Conservation (phyloP, 148 eudicot genomes). For the Tetragonia tetragonoides region DNA sequence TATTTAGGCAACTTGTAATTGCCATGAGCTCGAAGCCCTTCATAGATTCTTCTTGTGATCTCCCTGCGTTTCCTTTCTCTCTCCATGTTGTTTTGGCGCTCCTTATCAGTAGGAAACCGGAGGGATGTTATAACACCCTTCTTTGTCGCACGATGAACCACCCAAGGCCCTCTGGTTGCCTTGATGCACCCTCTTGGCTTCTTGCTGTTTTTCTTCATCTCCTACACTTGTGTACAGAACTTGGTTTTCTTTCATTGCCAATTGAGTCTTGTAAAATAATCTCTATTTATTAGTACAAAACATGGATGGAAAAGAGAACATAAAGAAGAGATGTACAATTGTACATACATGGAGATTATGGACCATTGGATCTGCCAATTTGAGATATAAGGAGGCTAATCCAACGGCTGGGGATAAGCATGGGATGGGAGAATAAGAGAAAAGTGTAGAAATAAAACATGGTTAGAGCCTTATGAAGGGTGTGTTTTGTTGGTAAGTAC, state of each 20-base stretch:
- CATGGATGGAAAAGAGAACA: not conserved
- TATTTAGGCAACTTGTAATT: constrained; percentile 31
- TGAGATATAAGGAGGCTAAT: no score
- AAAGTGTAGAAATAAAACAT: no score
- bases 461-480: no score
- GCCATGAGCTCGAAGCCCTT: constrained; percentile 38
- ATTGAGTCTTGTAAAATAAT: not conserved
- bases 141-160: constrained; percentile 34
- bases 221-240: not conserved
- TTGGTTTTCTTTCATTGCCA: not conserved
- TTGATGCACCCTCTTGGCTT: constrained; percentile 30
- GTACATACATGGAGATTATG: no score
- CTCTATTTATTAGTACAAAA: not conserved
- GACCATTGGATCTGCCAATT: no score
- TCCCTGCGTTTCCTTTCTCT: constrained; percentile 39
- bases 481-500: no score
- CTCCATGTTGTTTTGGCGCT: constrained; percentile 37
- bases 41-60: constrained; percentile 26
- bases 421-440: no score
- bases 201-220: constrained; percentile 9
- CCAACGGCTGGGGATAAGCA: no score
- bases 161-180: constrained; percentile 41
- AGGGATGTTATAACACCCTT: constrained; percentile 36
- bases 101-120: constrained; percentile 37
- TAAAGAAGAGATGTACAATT: no score